These are phyloP conservation scores for Luffa aegyptiaca DNA, from an alignment of 306 rosid species.

Conservation along the genomic window DNA sequence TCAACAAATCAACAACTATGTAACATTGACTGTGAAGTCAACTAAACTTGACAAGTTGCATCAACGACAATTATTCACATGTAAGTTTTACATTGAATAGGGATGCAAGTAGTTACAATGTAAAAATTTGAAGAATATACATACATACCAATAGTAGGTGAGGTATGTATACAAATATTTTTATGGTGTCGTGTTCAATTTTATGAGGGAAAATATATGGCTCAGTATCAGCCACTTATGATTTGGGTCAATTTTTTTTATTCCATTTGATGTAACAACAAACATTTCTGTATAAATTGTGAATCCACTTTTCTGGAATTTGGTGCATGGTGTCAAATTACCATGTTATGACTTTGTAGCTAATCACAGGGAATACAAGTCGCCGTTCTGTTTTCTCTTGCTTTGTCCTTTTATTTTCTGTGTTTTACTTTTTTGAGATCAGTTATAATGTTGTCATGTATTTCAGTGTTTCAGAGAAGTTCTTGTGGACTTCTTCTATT, in stretches of 20 bases:
- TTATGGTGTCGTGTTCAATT: neutral
- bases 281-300: neutral
- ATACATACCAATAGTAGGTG: conserved; percentile 24
- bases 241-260: neutral
- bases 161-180: neutral
- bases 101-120: conserved; percentile 15
- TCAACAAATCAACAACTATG: neutral
- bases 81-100: conserved; percentile 78
- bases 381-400: no score
- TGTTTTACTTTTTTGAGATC: no score
- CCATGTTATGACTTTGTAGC: neutral
- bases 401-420: no score
- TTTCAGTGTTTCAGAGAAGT: no score
- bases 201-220: neutral
- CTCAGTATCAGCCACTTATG: neutral
- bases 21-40: conserved; percentile 36
- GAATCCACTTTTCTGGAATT: neutral
- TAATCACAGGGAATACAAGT: no score
- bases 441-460: no score
- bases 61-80: conserved; percentile 38
- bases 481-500: no score
- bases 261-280: neutral
- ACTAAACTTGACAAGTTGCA: conserved; percentile 39
- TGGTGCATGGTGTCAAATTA: neutral
- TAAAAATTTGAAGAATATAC: conserved; percentile 11